Evolutionary conservation across 306 rosid species (phyloP).

Genomic region (Lablab purpureus): DNA sequence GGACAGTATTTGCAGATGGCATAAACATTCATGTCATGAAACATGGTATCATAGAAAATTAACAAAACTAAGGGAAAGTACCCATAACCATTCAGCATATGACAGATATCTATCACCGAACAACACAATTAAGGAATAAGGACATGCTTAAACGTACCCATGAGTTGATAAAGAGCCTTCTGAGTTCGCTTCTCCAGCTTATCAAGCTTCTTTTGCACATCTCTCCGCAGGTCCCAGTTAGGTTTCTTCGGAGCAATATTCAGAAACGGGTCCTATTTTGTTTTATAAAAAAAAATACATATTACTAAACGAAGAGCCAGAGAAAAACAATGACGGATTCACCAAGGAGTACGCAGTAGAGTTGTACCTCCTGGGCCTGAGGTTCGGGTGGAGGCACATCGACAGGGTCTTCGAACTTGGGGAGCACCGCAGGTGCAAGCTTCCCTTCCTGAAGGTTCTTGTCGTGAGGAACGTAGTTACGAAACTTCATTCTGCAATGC

Average conservation of each 20-base stretch:
- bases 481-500: conserved; percentile 80
- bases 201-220: conserved; percentile 96
- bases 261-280: conserved; percentile 79
- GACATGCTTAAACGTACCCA: conserved; percentile 53
- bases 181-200: conserved; percentile 92
- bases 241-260: conserved; percentile 98
- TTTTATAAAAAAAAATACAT: background rate
- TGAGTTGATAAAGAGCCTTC: conserved; percentile 79
- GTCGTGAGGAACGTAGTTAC: conserved; percentile 96
- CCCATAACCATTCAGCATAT: background rate
- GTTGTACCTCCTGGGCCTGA: conserved; percentile 50
- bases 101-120: background rate
- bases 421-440: conserved; percentile 80
- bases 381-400: conserved; percentile 66
- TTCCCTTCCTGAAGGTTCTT: conserved; percentile 86
- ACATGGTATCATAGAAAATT: background rate
- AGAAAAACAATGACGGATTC: background rate
- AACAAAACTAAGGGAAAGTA: background rate
- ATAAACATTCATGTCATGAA: background rate
- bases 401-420: conserved; percentile 91
- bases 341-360: no score
- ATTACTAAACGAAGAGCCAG: background rate
- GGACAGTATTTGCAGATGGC: background rate
- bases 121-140: no score
- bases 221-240: conserved; percentile 94